Base-by-base conservation (phyloP, 768 basidiomycete genomes). In the Phylloporus scabripes region DNA sequence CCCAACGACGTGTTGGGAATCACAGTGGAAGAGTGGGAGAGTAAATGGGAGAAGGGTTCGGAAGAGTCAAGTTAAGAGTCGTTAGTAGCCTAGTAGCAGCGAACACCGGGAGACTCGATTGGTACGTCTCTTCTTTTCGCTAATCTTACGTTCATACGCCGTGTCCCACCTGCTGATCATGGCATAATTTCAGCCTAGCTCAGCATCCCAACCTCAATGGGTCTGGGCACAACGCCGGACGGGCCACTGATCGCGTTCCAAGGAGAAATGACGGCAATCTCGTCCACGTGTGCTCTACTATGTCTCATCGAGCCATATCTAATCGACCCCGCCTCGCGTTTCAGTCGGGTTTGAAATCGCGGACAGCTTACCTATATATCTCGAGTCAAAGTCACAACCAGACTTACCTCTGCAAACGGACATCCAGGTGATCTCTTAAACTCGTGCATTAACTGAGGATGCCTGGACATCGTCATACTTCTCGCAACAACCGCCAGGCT, bases 1-100 rank as follows among this genome's bases (percentile, higher is more conserved):
- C 66, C 72, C 3, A 74, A 72, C 29, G 70, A 65, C 9, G 74
- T 76, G 45, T 59, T 86, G 65, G 85, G 83, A 3, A 65, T 87
- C 51, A 71, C 67, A 42, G 77, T 86, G 57, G 70, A 62, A 29
- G 58, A 67, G 44, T 67, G 67, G 67, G 55, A 63, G 46, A 45
- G 41, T 11, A 58, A 37, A 39, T 57, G 46, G 51, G 45, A 17
- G 38, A 29, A 20, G 5, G 20, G n/a, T 21, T 24, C 26, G 21
- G 37, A 20, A 34, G 8, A 40, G 24, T 51, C 33, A 51, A 32
- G 29, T 11, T 23, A 18, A 24, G 38, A 8, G 21, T 24, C 8
- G 42, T 29, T 24, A 42, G 12, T 40, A 15, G 20, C 6, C 9
- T 5, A n/a, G n/a, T n/a, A n/a, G 34, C n/a, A 11, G 32, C 12